phyloP scores from a whole-genome alignment of 2,329 filamentous ascomycete species.

The Aspergillus persii region DNA sequence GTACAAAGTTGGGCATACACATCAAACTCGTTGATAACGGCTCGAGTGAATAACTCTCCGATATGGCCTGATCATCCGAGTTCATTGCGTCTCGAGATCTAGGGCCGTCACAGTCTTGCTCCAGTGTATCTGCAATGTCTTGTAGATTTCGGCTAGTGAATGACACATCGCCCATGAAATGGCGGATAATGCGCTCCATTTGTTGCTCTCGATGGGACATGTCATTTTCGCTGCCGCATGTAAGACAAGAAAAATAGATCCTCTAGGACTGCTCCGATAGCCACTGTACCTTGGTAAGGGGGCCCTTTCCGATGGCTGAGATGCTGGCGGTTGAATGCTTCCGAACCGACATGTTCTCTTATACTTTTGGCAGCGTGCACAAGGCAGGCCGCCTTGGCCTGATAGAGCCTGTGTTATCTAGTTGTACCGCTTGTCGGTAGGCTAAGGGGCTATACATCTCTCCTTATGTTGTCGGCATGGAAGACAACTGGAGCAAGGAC shows the following conservation, averaged over 20 bases:
- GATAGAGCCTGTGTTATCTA: not conserved
- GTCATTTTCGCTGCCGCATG: not conserved
- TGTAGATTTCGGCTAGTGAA: slow-evolving; percentile 33
- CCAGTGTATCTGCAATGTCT: slow-evolving; percentile 37
- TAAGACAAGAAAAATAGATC: not conserved
- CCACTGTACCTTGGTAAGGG: not conserved
- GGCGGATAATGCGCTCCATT: slow-evolving; percentile 44
- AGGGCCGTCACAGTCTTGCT: slow-evolving; percentile 19
- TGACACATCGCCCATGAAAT: slow-evolving; percentile 39
- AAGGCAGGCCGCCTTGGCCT: slow-evolving; percentile 50
- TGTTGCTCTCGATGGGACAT: slow-evolving; percentile 14
- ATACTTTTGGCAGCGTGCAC: slow-evolving; percentile 47
- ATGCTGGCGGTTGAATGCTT: slow-evolving; percentile 14
- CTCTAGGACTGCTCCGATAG: not conserved
- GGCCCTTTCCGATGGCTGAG: not conserved
- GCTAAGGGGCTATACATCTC: slow-evolving; percentile 33
- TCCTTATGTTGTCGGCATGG: slow-evolving; percentile 51
- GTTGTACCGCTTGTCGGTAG: not conserved
- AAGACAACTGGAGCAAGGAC: slow-evolving; percentile 40
- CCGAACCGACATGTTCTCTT: slow-evolving; percentile 47
- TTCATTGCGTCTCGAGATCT: not conserved
- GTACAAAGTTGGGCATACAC: slow-evolving; percentile 16
- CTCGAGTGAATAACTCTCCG: slow-evolving; percentile 18
- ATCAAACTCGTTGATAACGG: slow-evolving; percentile 17
- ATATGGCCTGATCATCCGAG: slow-evolving; percentile 8